Evolutionary conservation across 2,329 filamentous ascomycete species (phyloP).

Genomic region (Geosmithia flava): DNA sequence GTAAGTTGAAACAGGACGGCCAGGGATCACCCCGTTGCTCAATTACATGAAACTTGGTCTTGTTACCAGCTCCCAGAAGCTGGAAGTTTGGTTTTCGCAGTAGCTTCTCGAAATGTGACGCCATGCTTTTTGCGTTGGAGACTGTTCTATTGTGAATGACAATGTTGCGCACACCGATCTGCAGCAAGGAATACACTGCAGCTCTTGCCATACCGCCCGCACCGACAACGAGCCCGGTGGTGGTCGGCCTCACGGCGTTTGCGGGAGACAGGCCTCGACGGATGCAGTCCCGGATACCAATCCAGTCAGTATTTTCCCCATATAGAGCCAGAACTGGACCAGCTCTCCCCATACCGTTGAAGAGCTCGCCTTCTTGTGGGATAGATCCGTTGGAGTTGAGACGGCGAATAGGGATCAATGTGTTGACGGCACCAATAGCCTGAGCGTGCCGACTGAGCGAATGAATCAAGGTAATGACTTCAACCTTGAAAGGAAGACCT

Average conservation of each 20-base stretch:
- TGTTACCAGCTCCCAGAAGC: conserved; percentile 26
- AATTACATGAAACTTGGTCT: conserved; percentile 45
- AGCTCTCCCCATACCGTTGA: conserved; percentile 42
- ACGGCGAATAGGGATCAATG: conserved; percentile 57
- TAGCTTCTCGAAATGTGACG: conserved; percentile 54
- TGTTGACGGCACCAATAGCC: conserved; percentile 68
- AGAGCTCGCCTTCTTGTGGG: conserved; percentile 38
- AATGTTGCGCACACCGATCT: conserved; percentile 64
- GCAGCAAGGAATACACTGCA: conserved; percentile 66
- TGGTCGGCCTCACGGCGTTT: conserved; percentile 45
- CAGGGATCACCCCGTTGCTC: conserved; percentile 46
- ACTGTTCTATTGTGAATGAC: conserved; percentile 62
- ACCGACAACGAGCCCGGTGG: conserved; percentile 47
- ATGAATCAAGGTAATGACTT: conserved; percentile 56
- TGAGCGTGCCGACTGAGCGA: conserved; percentile 60
- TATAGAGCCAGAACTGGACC: conserved; percentile 59
- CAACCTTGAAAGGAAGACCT: conserved; percentile 63
- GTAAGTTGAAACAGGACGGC: conserved; percentile 49
- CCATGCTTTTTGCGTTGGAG: conserved; percentile 54
- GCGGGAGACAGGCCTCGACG: conserved; percentile 61
- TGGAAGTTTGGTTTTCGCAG: conserved; percentile 29
- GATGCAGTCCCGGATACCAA: conserved; percentile 64
- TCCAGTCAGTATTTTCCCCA: conserved; percentile 75
- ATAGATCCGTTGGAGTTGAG: conserved; percentile 43
- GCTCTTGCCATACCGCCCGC: conserved; percentile 68